These are phyloP conservation scores for Rhynchospora tenuis DNA, from an alignment of 176 grass and related monocot genomes.

Conservation along the genomic window DNA sequence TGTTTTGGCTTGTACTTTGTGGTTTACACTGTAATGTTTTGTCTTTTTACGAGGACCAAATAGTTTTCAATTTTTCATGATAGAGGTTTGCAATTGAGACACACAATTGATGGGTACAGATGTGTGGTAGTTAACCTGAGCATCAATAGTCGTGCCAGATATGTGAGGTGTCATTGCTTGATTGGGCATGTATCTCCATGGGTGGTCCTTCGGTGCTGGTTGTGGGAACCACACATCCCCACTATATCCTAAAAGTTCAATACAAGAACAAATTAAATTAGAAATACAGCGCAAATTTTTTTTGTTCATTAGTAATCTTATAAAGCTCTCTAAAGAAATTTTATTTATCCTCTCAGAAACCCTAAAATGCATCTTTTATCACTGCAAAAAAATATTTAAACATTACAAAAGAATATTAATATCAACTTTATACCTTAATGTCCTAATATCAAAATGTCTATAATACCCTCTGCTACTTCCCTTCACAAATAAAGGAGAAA, in stretches of 20 bases:
- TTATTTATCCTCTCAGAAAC: neutral
- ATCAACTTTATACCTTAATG: neutral
- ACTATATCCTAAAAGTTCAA: slow-evolving; percentile 63
- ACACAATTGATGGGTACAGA: neutral
- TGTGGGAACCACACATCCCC: slow-evolving; percentile 90
- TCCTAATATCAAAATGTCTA: neutral
- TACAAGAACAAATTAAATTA: neutral
- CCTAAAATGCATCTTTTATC: neutral
- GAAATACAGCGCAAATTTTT: neutral
- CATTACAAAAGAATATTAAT: neutral
- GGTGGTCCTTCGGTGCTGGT: slow-evolving; percentile 82
- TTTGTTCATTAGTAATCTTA: neutral
- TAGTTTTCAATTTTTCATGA: neutral
- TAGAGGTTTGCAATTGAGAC: neutral
- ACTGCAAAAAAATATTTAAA: neutral
- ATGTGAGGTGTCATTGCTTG: slow-evolving; percentile 89
- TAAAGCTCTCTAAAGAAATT: neutral
- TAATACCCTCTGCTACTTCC: slow-evolving; percentile 6
- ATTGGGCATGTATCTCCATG: slow-evolving; percentile 91
- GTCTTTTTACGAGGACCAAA: neutral
- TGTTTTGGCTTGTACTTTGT: neutral
- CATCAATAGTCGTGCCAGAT: slow-evolving; percentile 88
- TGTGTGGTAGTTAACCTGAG: slow-evolving; percentile 30
- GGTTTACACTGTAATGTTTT: neutral
- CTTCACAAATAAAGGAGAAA: neutral